A percentile compares a stretch with the other conserved stretches of the same genome.
phyloP scores from a whole-genome alignment of 106 monocot genomes.

The Dendrobium chrysotoxum region DNA sequence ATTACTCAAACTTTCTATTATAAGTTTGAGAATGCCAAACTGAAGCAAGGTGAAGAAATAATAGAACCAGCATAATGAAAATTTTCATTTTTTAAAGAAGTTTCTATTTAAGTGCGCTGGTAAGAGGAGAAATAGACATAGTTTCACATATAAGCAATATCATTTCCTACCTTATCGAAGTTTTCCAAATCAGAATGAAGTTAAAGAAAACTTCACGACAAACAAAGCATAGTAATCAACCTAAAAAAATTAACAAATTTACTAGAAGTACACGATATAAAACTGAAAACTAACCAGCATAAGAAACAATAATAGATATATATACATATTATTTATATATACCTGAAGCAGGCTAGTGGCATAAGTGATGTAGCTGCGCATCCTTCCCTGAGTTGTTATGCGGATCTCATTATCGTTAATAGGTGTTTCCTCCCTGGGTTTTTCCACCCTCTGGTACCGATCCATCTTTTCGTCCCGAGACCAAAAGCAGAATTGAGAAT shows the following conservation, averaged over 20 bases:
- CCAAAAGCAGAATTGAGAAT: background rate
- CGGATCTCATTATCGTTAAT: conserved; percentile 45
- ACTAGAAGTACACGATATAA: background rate
- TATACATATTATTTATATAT: background rate
- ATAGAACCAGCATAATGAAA: background rate
- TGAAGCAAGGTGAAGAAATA: background rate
- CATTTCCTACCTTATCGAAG: background rate
- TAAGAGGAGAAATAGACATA: too few relatives aligned
- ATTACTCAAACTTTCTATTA: too few relatives aligned
- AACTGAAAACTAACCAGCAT: background rate
- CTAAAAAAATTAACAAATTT: background rate
- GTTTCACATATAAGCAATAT: too few relatives aligned
- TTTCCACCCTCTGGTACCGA: conserved; percentile 53
- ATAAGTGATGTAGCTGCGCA: conserved; percentile 57
- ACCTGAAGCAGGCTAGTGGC: conserved; percentile 42
- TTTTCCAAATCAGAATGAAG: background rate
- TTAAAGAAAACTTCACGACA: background rate
- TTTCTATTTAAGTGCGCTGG: background rate
- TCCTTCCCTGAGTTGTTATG: conserved; percentile 46
- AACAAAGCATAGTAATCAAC: background rate
- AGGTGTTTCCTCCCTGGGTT: conserved; percentile 32
- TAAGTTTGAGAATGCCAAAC: background rate
- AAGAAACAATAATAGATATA: too few relatives aligned
- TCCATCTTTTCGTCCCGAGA: conserved; percentile 32
- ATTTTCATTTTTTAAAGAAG: background rate